These are phyloP conservation scores for Rhodomyrtus tomentosa DNA, from an alignment of 345 rosid species.

Conservation along the genomic window DNA sequence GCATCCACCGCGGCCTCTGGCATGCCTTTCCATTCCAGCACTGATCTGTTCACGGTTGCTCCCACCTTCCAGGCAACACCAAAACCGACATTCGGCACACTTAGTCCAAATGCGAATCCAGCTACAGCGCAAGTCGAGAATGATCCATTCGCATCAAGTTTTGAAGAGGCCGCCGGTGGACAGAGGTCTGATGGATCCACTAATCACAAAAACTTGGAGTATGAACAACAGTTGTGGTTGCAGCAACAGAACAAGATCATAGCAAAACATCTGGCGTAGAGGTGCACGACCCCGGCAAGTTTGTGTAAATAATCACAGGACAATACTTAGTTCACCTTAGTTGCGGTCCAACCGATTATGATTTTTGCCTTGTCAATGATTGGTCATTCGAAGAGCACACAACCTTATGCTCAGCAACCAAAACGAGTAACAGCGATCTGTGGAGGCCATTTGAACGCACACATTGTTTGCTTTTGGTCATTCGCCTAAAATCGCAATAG, in stretches of 20 bases:
- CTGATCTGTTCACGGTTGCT: conserved; percentile 14
- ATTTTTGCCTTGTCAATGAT: not conserved
- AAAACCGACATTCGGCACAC: conserved; percentile 22
- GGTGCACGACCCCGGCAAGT: not conserved
- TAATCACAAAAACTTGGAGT: conserved; percentile 26
- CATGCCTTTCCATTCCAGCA: not conserved
- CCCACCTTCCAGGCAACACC: conserved; percentile 48
- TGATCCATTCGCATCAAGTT: conserved; percentile 43
- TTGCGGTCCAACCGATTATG: not conserved
- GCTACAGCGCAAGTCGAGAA: not conserved
- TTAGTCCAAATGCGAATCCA: not conserved
- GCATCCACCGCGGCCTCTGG: not conserved
- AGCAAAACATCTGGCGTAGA: conserved; percentile 34
- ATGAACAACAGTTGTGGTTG: conserved; percentile 62
- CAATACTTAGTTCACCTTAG: not conserved
- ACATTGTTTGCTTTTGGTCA: not conserved
- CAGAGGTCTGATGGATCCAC: not conserved
- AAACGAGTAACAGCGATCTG: not conserved
- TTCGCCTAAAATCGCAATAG: not conserved
- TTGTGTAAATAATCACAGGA: not conserved
- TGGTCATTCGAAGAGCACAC: not conserved
- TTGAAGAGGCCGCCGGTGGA: not conserved
- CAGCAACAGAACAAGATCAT: conserved; percentile 67
- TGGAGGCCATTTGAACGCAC: not conserved
- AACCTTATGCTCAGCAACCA: not conserved